phyloP scores from a whole-genome alignment of 164 flowering plant genomes.

The Piper longum region DNA sequence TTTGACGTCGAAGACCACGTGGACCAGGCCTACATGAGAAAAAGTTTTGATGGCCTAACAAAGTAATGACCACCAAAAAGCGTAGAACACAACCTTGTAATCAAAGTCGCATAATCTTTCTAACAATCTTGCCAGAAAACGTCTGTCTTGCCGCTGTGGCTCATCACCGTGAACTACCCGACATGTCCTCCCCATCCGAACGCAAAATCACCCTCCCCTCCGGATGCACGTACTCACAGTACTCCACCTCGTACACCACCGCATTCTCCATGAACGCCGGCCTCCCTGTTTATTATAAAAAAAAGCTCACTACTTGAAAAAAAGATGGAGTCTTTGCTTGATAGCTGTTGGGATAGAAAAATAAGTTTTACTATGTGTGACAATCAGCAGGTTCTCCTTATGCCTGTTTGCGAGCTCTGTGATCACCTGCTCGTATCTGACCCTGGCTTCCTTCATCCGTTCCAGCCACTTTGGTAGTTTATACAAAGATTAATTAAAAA shows the following conservation, averaged over 20 bases:
- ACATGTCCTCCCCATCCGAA: conserved; percentile 19
- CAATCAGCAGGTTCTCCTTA: conserved; percentile 73
- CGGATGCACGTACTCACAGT: conserved; percentile 45
- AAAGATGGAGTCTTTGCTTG: no score
- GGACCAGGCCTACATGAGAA: conserved; percentile 42
- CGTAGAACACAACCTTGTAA: no score
- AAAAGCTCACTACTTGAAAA: background rate
- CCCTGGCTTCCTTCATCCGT: conserved; percentile 25
- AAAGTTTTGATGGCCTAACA: no score
- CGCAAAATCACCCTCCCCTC: conserved; percentile 22
- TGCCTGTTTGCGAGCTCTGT: conserved; percentile 59
- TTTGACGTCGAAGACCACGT: conserved; percentile 57
- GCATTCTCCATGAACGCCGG: conserved; percentile 29
- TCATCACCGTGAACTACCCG: conserved; percentile 34
- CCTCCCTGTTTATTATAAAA: conserved; percentile 33
- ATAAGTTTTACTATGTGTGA: conserved; percentile 56
- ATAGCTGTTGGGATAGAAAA: no score
- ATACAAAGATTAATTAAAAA: no score
- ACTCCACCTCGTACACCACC: conserved; percentile 42
- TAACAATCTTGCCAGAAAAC: conserved; percentile 6
- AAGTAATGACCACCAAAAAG: no score
- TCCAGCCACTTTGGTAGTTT: conserved; percentile 66
- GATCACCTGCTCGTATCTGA: conserved; percentile 37
- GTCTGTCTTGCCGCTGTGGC: conserved; percentile 20
- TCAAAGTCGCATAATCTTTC: background rate